A percentile compares a stretch with the other conserved stretches of the same genome.
Conservation (phyloP, 2,329 filamentous ascomycete genomes). For the Penicillium sp. region DNA sequence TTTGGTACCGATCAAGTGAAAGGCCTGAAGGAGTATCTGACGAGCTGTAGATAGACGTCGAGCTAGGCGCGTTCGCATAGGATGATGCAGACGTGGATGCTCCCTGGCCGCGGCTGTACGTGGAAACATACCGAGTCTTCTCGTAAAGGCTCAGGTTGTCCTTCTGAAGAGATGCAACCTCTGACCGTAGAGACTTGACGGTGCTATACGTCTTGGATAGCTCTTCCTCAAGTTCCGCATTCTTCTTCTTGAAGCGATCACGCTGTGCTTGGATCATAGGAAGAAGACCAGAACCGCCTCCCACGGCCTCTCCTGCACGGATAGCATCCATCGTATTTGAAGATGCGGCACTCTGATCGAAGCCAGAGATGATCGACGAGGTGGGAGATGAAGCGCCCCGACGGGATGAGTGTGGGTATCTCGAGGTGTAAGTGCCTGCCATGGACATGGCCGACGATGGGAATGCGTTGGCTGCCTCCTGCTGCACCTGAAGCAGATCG, state of each 20-base stretch:
- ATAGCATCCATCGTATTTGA: conserved; percentile 54
- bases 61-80: conserved; percentile 64
- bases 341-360: conserved; percentile 62
- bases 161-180: conserved; percentile 86
- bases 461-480: conserved; percentile 76
- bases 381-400: conserved; percentile 77
- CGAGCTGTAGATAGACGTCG: conserved; percentile 62
- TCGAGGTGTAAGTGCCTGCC: conserved; percentile 81
- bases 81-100: conserved; percentile 60
- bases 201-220: conserved; percentile 76
- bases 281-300: conserved; percentile 78
- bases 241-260: conserved; percentile 97
- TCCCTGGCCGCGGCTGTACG: conserved; percentile 71
- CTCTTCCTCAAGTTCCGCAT: conserved; percentile 82
- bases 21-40: conserved; percentile 60
- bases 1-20: conserved; percentile 76
- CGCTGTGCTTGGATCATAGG: conserved; percentile 98
- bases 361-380: conserved; percentile 97
- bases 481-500: conserved; percentile 81
- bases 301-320: conserved; percentile 62
- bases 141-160: conserved; percentile 96
- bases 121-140: conserved; percentile 93
- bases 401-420: conserved; percentile 68
- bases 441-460: conserved; percentile 83
- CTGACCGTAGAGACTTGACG: conserved; percentile 80